Evolutionary conservation across 83 land plant genomes (phyloP), one percentile per base, ranked within the genome.

Genomic region (Thuja plicata): DNA sequence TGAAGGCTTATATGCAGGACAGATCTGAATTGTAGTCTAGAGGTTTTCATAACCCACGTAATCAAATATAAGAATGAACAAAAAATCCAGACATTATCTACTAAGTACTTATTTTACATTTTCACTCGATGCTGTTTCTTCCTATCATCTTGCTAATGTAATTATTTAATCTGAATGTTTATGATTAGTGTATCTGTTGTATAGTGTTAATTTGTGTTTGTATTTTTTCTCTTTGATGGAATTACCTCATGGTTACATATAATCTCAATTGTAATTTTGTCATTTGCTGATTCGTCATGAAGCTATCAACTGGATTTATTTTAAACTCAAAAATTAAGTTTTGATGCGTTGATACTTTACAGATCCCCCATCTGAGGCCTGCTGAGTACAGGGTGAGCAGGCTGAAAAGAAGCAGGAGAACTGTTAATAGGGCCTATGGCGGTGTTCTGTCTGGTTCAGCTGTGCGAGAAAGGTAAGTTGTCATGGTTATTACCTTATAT

Each of bases 351-450:
- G 80, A 37, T 86, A 32, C 71, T 27, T 46, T 60, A 84, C 87
- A 96, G 96, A 91, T 95, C 87, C 97, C 97, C 55, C 97, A 93
- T 87, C 78, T 96, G 92, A 92, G 97, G 88, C 96, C 97, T 40
- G 89, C 93, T n/a, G 94, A 96, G 88, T 96, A 96, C 89, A 93
- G 89, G 93, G 92, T 92, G 79, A 93, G 97, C 43, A 96, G 97
- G 86, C 90, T 96, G 24, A 30, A 92, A 19, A 92, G 95, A 91
- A 95, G 91, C 93, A 92, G 93, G 86, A 96, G 95, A 90, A 93
- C 97, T 84, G 97, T 96, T n/a, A 94, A 92, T 90, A 94, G 94
- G 57, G 94, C 97, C 76, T 96, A 96, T 88, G 97, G 97, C 62
- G 97, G 97, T 8, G 93, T 91, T 3, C 43, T 96, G 74, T 93